A percentile compares a stretch with the other conserved stretches of the same genome.
These are phyloP conservation scores for Eucalyptus globulus DNA, from an alignment of 345 rosid species.

Conservation along the genomic window DNA sequence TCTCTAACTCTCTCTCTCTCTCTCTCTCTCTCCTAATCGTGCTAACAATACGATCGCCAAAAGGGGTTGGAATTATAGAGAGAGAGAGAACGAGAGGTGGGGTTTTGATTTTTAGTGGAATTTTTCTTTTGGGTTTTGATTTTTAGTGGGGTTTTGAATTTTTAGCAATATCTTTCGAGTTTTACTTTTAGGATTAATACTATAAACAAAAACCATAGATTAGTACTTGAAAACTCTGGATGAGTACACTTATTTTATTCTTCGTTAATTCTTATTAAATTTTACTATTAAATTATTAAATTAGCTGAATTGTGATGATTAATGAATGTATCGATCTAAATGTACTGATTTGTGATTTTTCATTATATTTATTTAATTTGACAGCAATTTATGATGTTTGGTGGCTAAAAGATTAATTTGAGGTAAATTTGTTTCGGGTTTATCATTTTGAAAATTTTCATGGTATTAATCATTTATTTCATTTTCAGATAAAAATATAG, in stretches of 20 bases:
- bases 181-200: not conserved
- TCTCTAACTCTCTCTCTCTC: not conserved
- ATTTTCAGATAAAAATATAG: not conserved
- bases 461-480: no score
- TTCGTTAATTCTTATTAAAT: no score
- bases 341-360: accelerated
- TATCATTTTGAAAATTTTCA: no score
- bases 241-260: accelerated
- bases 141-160: not conserved
- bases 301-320: no score
- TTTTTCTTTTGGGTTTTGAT: not conserved
- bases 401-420: no score
- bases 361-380: not conserved
- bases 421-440: accelerated
- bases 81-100: no score
- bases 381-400: accelerated
- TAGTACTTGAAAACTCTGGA: no score
- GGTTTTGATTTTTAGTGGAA: not conserved
- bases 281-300: no score
- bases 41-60: not conserved
- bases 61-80: not conserved
- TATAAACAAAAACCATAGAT: no score
- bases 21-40: not conserved
- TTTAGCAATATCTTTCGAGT: not conserved
- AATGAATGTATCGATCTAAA: no score